phyloP scores from a whole-genome alignment of 306 rosid genomes.

The Mimosa bimucronata region DNA sequence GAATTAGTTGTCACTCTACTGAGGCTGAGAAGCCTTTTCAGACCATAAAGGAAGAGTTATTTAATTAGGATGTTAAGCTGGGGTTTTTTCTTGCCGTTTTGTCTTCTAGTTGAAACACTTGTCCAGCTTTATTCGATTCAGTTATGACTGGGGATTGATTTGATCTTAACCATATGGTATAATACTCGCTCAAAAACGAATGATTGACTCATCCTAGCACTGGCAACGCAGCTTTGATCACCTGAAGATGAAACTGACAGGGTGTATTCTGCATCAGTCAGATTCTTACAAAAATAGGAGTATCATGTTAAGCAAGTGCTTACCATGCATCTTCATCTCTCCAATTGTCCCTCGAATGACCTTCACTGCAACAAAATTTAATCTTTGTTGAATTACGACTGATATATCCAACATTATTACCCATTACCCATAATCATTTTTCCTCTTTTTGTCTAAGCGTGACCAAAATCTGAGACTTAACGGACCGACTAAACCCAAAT shows the following conservation, averaged over 20 bases:
- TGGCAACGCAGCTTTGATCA: not conserved
- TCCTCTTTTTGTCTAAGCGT: not conserved
- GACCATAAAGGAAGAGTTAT: not conserved
- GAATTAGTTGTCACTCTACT: not conserved
- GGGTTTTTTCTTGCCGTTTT: not conserved
- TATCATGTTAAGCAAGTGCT: not conserved
- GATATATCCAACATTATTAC: not conserved
- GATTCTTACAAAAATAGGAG: not conserved
- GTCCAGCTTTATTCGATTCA: not conserved
- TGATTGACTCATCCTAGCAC: not conserved
- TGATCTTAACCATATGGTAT: not conserved
- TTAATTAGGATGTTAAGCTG: not conserved
- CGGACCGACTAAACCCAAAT: not conserved
- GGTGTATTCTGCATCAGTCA: not conserved
- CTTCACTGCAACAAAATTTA: not conserved
- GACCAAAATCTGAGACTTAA: conserved; percentile 8
- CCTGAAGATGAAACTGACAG: not conserved
- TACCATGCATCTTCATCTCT: not conserved
- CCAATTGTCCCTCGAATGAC: not conserved
- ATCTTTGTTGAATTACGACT: not conserved
- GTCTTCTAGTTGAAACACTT: not conserved
- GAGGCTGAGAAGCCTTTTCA: not conserved
- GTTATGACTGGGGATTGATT: not conserved
- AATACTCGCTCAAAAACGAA: not conserved
- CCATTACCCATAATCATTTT: not conserved